Evolutionary conservation across 345 rosid species (phyloP).

Genomic region (Lenwebbia sp.): DNA sequence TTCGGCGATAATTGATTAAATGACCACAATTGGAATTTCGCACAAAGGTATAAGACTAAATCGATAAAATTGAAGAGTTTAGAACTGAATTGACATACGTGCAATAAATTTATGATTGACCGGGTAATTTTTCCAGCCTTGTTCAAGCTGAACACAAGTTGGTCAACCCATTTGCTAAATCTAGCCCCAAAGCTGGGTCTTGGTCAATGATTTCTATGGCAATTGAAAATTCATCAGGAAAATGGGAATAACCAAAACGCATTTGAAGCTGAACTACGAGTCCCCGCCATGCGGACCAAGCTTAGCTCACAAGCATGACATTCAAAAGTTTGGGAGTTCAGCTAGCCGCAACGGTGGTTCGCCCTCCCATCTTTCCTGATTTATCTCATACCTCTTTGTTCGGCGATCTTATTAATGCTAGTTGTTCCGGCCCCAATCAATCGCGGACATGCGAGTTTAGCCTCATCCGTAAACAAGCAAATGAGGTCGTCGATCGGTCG

Average conservation of each 20-base stretch:
- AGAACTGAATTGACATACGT: fast-evolving
- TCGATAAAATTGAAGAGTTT: background rate
- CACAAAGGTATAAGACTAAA: background rate
- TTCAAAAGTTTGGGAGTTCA: background rate
- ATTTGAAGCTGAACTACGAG: background rate
- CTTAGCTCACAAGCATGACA: background rate
- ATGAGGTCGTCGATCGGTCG: background rate
- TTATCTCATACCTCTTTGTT: background rate
- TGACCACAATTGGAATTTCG: background rate
- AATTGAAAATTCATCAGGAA: background rate
- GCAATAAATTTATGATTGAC: background rate
- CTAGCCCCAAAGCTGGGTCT: background rate
- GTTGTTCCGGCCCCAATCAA: background rate
- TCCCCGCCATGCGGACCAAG: background rate
- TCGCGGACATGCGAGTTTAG: background rate
- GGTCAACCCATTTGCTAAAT: background rate
- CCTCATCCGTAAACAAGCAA: background rate
- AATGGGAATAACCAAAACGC: background rate
- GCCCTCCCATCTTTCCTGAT: background rate
- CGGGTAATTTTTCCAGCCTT: background rate
- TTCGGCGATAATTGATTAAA: background rate
- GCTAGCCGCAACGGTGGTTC: background rate
- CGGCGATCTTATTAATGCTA: background rate
- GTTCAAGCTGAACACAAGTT: background rate
- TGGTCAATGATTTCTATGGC: background rate